Evolutionary conservation across 1,284 basidiomycete species (phyloP), one percentile per base, ranked within the genome.

Genomic region (Ganoderma boninense): DNA sequence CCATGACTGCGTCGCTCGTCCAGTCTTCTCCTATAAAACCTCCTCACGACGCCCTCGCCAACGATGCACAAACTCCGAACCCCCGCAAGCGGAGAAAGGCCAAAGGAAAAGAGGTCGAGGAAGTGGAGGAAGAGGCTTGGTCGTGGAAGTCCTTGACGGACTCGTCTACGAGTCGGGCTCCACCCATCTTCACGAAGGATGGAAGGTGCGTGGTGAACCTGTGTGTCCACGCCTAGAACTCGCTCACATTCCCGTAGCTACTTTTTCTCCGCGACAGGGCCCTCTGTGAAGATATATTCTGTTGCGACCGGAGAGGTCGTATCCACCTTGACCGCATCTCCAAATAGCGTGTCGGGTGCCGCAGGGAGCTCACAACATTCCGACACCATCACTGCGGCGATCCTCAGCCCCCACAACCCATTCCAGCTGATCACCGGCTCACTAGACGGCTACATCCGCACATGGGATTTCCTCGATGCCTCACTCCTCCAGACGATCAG

Each of bases 401-500:
- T 92, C 64, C 82, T 99, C 69, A 95, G 92, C 79, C 96, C 97
- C 4, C 87, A 91, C 73, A 98, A 98, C 81, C 86, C 91, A 20
- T 94, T 97, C 71, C 97, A 99, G 80, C 84, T 99, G 69, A 89
- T 98, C 75, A 96, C 96, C 11, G 91, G 91, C 42, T 95, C 95
- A 2, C 80, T 92, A 66, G 94, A 97, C 76, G 97, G 97, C 14
- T 88, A 87, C 35, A 82, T 99, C 74, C 91, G 95, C 79, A 84
- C 97, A 14, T 99, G 97, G 97, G 96, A 99, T 82, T 97, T 95
- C 80, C 84, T 97, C 65, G 97, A 98, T 73, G 97, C 92, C 0
- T 85, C 87, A 4, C 83, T 98, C 18, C 84, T 98, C 67, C 90
- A 92, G 73, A 93, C 91, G 0, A 87, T 97, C 68, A 84, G 88